phyloP scores from a whole-genome alignment of 148 eudicot genomes.

The Gaultheria prostrata region DNA sequence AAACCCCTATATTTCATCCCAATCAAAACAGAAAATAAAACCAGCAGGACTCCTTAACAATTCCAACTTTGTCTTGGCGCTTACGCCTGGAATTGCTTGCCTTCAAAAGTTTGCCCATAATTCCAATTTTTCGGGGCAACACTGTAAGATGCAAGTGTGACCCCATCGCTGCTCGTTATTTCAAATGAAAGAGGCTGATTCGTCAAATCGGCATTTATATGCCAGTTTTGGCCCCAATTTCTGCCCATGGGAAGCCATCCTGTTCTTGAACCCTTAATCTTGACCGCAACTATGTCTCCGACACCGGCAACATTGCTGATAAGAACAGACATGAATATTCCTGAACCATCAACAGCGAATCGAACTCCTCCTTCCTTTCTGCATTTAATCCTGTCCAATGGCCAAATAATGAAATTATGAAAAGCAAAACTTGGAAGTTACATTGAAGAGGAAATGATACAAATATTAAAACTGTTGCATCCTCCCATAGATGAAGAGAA shows the following conservation, averaged over 20 bases:
- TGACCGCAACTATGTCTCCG: conserved; percentile 63
- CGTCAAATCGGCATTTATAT: conserved; percentile 71
- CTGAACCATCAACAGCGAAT: conserved; percentile 66
- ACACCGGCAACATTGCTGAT: conserved; percentile 87
- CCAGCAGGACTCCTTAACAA: background rate
- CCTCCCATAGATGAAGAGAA: no score
- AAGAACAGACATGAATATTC: conserved; percentile 67
- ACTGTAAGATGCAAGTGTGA: conserved; percentile 59
- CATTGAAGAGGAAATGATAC: background rate
- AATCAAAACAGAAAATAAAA: background rate
- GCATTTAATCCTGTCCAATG: conserved; percentile 65
- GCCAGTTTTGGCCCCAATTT: conserved; percentile 92
- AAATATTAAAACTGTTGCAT: no score
- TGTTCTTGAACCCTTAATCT: conserved; percentile 79
- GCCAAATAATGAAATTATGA: background rate
- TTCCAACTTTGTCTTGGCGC: background rate
- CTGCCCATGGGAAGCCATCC: conserved; percentile 94
- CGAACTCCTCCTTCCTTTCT: conserved; percentile 89
- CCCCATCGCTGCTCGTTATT: conserved; percentile 72
- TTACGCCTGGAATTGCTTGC: conserved; percentile 68
- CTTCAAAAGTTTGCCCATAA: conserved; percentile 78
- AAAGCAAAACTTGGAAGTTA: background rate
- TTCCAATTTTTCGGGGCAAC: conserved; percentile 83
- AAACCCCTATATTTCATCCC: background rate
- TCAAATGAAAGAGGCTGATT: conserved; percentile 85